Evolutionary conservation across 257 asterid species (phyloP), one percentile per base, ranked within the genome.

Genomic region (Galeopsis tetrahit): DNA sequence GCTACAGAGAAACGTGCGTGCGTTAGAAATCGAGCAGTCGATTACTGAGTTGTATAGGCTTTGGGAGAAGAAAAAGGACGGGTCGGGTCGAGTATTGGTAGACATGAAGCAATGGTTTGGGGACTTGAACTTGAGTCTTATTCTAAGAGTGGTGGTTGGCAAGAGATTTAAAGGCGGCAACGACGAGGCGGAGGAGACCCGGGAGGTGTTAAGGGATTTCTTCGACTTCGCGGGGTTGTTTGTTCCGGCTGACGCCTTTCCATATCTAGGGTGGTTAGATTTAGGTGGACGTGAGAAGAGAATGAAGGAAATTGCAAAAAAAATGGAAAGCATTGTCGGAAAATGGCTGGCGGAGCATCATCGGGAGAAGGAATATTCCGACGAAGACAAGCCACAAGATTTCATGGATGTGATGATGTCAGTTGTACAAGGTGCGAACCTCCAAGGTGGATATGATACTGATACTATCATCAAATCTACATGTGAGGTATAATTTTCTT

Each of bases 371-470:
- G 63, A 21, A 38, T 1, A 10, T 44, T 59, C 59, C 42, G 64
- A 28, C 40, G 13, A 61, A 8, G 59, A 51, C 0, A 58, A 53
- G 64, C 55, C 63, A 48, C 43, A 11, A 69, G 84, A 80, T 48
- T 80, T 80, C 71, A 72, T 80, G 74, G 81, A 69, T 58, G 84
- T 80, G 42, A 72, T 80, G 73, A 32, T 80, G 38, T 63, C 78
- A 0, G 63, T 34, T 11, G 31, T 77, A 8, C 2, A 28, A 13
- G 69, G 34, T 9, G 71, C 74, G 4, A 43, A 31, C 10, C 33
- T 77, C 35, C 53, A 10, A 5, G 61, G 52, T 58, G 36, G 63
- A 2, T 68, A 42, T 2, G 75, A 77, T 42, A 56, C n/a, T 7
- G 82, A 81, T 49, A 70, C 71, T 10, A 48, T 81, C 44, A 42